Percentiles rank a stretch among this genome's conserved stretches.
These are phyloP conservation scores for Cordyceps javanica DNA, from an alignment of 2,329 filamentous ascomycete species.

Conservation along the genomic window DNA sequence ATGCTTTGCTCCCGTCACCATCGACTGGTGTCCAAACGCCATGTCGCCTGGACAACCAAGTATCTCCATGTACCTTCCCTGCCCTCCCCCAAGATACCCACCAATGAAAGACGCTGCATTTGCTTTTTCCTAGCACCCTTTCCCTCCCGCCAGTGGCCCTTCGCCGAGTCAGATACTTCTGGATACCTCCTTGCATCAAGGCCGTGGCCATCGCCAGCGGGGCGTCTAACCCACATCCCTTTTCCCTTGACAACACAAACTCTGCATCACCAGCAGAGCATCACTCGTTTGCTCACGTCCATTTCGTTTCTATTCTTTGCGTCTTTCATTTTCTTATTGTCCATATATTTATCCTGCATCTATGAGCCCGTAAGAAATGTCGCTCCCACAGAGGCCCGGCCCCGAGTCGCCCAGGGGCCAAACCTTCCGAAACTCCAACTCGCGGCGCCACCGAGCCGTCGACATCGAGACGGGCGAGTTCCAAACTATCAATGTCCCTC, in stretches of 20 bases:
- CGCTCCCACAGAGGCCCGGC: conserved; percentile 8
- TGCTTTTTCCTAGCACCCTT: background rate
- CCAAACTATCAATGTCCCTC: conserved; percentile 27
- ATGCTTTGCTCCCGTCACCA: background rate
- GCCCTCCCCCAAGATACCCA: background rate
- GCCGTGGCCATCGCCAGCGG: background rate
- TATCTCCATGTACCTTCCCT: background rate
- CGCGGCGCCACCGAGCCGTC: conserved; percentile 5
- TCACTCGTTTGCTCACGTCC: conserved; percentile 8
- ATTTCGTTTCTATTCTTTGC: background rate
- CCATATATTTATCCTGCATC: background rate
- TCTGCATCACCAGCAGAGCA: conserved; percentile 9
- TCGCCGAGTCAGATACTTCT: background rate
- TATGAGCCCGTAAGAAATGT: conserved; percentile 10
- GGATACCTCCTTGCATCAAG: background rate
- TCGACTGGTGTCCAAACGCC: background rate
- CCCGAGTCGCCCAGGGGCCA: background rate
- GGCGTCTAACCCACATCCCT: conserved; percentile 2
- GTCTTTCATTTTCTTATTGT: background rate
- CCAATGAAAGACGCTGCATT: background rate
- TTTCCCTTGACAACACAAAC: conserved; percentile 13
- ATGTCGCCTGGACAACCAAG: conserved; percentile 10
- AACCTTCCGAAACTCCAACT: conserved; percentile 6
- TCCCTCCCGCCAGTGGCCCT: background rate
- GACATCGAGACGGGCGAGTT: conserved; percentile 65